Conservation (phyloP, 208 protist genomes). For the Wallacemonas collosoma region DNA sequence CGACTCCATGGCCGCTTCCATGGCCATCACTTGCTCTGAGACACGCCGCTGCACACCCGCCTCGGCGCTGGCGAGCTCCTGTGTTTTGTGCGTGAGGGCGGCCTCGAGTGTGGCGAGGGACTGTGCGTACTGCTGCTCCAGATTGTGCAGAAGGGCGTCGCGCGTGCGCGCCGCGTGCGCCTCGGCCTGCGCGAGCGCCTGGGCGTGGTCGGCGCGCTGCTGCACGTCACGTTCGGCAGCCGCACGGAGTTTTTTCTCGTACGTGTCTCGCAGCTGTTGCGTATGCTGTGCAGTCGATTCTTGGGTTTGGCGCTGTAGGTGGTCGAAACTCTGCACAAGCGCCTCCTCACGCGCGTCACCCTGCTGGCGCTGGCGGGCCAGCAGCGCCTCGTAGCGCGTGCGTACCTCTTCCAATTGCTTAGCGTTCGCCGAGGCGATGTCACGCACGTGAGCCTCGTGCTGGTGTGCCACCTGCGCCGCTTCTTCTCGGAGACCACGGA, state of each 20-base stretch:
- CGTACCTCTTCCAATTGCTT: constrained; percentile 19
- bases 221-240: neutral
- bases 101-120: constrained; percentile 29
- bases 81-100: constrained; percentile 31
- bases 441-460: constrained; percentile 17
- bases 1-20: constrained; percentile 27
- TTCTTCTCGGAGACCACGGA: no score
- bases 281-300: constrained; percentile 5
- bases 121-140: constrained; percentile 35
- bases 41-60: constrained; percentile 28
- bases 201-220: constrained; percentile 5
- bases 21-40: constrained; percentile 18
- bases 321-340: constrained; percentile 3
- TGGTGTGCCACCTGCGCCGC: constrained; percentile 13
- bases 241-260: constrained; percentile 17
- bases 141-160: neutral
- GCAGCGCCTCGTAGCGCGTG: constrained; percentile 25
- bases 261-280: constrained; percentile 15
- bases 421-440: constrained; percentile 4
- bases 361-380: constrained; percentile 15
- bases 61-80: constrained; percentile 24
- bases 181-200: constrained; percentile 1
- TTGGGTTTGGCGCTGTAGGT: constrained; percentile 7
- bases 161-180: neutral
- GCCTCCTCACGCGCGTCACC: constrained; percentile 11